These are phyloP conservation scores for Cladophialophora carrionii DNA, from an alignment of 2,329 filamentous ascomycete genomes.

Conservation along the genomic window DNA sequence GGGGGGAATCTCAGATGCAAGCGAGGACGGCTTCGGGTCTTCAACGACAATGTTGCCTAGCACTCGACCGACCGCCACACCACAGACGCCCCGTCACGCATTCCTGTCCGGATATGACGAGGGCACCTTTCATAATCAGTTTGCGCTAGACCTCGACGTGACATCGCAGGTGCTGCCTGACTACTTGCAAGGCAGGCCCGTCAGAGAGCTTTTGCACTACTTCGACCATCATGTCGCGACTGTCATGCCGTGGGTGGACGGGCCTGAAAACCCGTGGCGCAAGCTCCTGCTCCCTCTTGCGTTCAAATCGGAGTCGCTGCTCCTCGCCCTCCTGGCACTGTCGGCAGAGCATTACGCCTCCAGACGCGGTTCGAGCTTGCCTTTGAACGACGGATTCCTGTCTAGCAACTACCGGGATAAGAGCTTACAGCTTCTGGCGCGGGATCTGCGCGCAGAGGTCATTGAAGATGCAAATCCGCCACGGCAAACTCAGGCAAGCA, in stretches of 20 bases:
- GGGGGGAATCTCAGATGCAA: background rate
- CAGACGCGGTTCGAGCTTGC: slow-evolving; percentile 10
- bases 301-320: slow-evolving; percentile 35
- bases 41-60: background rate
- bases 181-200: slow-evolving; percentile 22
- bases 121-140: slow-evolving; percentile 16
- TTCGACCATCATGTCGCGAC: slow-evolving; percentile 37
- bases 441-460: slow-evolving; percentile 23
- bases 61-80: slow-evolving; percentile 7
- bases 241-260: slow-evolving; percentile 41
- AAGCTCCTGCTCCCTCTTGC: slow-evolving; percentile 40
- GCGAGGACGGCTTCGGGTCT: slow-evolving; percentile 5
- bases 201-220: slow-evolving; percentile 38
- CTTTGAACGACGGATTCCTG: slow-evolving; percentile 5
- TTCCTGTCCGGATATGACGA: slow-evolving; percentile 20
- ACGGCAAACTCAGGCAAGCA: slow-evolving; percentile 21
- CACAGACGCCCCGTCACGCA: slow-evolving; percentile 4
- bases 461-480: slow-evolving; percentile 14
- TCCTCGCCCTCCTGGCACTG: slow-evolving; percentile 39
- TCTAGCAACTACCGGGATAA: slow-evolving; percentile 25
- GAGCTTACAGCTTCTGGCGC: slow-evolving; percentile 24
- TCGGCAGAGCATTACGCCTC: slow-evolving; percentile 37
- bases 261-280: slow-evolving; percentile 39
- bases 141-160: slow-evolving; percentile 25
- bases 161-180: slow-evolving; percentile 11